Conservation (phyloP, 1,139 yeast species). For the Insectozyma bohioensis region DNA sequence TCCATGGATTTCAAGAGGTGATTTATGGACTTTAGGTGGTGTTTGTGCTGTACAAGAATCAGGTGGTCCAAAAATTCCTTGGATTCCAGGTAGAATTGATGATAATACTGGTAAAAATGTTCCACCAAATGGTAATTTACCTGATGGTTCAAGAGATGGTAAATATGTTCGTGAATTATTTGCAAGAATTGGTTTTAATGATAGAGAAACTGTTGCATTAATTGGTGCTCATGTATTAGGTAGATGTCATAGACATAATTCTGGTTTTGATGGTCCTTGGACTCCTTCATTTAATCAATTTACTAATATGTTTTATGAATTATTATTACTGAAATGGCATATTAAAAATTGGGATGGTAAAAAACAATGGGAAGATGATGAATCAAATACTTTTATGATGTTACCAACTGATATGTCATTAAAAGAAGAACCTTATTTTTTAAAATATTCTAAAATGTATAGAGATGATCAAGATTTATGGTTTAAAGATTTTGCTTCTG, state of each 20-base stretch:
- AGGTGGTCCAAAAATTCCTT: conserved; percentile 81
- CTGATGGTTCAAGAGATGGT: conserved; percentile 75
- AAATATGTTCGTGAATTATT: conserved; percentile 68
- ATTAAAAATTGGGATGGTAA: conserved; percentile 73
- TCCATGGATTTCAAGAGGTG: conserved; percentile 86
- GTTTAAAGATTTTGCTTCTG: conserved; percentile 70
- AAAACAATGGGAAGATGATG: conserved; percentile 74
- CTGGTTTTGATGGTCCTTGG: conserved; percentile 95
- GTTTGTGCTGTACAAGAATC: conserved; percentile 83
- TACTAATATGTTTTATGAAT: conserved; percentile 77
- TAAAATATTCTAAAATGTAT: conserved; percentile 65
- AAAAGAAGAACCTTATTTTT: conserved; percentile 63
- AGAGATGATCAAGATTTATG: conserved; percentile 70
- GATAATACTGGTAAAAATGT: conserved; percentile 25
- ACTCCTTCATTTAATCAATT: conserved; percentile 84
- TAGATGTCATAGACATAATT: conserved; percentile 60
- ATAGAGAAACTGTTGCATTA: conserved; percentile 81
- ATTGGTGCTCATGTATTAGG: conserved; percentile 91
- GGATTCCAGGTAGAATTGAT: conserved; percentile 77
- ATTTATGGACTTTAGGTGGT: conserved; percentile 85
- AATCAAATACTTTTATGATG: conserved; percentile 82
- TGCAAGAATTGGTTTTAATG: conserved; percentile 71
- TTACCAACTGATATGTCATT: conserved; percentile 81
- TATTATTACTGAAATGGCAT: conserved; percentile 78
- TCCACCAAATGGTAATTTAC: conserved; percentile 74